Evolutionary conservation across 352 stramenopile genomes (phyloP).

Genomic region (Phytopythium litorale): DNA sequence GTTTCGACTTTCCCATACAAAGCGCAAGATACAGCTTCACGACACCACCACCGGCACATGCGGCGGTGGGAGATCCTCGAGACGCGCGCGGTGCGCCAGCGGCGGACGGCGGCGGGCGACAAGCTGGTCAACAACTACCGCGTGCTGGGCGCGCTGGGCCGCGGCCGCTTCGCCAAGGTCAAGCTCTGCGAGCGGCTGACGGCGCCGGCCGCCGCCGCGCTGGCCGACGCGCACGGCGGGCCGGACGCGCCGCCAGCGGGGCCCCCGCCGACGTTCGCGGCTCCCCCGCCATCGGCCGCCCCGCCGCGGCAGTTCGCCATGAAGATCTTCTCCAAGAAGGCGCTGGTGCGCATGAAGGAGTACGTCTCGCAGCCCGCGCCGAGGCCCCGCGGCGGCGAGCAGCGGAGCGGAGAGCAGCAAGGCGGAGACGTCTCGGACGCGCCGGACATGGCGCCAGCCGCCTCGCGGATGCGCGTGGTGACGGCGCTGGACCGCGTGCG

Average conservation of each 20-base stretch:
- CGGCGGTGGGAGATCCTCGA: slow-evolving; percentile 66
- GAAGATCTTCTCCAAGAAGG: slow-evolving; percentile 85
- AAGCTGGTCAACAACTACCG: slow-evolving; percentile 85
- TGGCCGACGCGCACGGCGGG: slow-evolving; percentile 3
- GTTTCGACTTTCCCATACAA: too few species aligned
- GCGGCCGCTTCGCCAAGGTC: slow-evolving; percentile 83
- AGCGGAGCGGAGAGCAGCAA: too few species aligned
- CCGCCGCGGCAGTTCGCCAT: slow-evolving; percentile 56
- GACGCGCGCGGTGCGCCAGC: slow-evolving; percentile 44
- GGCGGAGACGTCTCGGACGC: too few species aligned
- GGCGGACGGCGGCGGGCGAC: slow-evolving; percentile 37
- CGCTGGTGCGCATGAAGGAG: slow-evolving; percentile 73
- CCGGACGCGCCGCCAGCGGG: slow-evolving; percentile 6
- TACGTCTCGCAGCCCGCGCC: slow-evolving; percentile 38
- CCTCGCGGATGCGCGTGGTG: slow-evolving; percentile 57
- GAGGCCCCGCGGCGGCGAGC: background rate
- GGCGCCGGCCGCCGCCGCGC: background rate
- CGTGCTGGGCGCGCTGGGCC: slow-evolving; percentile 59
- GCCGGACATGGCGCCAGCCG: background rate
- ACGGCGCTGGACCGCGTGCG: slow-evolving; percentile 78
- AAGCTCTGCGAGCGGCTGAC: slow-evolving; percentile 76
- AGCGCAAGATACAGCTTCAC: too few species aligned
- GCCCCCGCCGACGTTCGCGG: slow-evolving; percentile 2
- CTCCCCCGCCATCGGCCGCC: slow-evolving; percentile 3
- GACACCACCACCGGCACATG: background rate